phyloP scores from a whole-genome alignment of 2,329 filamentous ascomycete genomes.

The Ascochyta viciae-villosae region DNA sequence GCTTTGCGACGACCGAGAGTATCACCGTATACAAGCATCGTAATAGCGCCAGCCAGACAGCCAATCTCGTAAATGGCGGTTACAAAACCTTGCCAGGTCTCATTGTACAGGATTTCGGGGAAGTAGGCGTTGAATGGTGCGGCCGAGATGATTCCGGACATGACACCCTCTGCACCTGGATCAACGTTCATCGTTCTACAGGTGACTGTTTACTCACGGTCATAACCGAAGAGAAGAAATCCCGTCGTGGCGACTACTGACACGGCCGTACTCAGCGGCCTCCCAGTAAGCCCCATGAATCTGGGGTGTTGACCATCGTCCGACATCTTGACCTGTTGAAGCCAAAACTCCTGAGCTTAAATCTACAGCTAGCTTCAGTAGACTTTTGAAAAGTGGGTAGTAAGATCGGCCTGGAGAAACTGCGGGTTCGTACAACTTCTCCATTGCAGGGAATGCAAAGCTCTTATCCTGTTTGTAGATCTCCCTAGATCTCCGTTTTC shows the following conservation, averaged over 20 bases:
- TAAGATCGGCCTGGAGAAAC: neutral
- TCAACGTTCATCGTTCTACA: neutral
- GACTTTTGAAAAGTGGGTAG: neutral
- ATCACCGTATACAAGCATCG: constrained; percentile 50
- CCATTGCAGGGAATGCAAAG: neutral
- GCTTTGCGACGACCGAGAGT: constrained; percentile 52
- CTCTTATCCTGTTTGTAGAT: constrained; percentile 6
- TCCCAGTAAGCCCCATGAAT: constrained; percentile 41
- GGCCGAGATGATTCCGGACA: constrained; percentile 48
- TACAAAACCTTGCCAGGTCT: constrained; percentile 59
- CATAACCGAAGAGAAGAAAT: constrained; percentile 44
- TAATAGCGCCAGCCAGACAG: constrained; percentile 53
- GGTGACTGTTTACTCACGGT: constrained; percentile 27
- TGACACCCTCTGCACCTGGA: constrained; percentile 40
- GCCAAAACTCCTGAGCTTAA: neutral
- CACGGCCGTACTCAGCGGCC: constrained; percentile 35
- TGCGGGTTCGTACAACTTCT: neutral
- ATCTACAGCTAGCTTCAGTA: neutral
- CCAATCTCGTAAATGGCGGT: constrained; percentile 62
- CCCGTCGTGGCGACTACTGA: constrained; percentile 42
- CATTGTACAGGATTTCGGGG: constrained; percentile 50
- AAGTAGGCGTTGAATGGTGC: constrained; percentile 47
- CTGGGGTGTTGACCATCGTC: constrained; percentile 27
- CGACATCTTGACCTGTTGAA: constrained; percentile 17
- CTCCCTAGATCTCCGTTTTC: constrained; percentile 6